Percentiles rank a stretch among this genome's conserved stretches.
Evolutionary conservation across 352 stramenopile species (phyloP).

Genomic region (Globisporangium acanthophoron): DNA sequence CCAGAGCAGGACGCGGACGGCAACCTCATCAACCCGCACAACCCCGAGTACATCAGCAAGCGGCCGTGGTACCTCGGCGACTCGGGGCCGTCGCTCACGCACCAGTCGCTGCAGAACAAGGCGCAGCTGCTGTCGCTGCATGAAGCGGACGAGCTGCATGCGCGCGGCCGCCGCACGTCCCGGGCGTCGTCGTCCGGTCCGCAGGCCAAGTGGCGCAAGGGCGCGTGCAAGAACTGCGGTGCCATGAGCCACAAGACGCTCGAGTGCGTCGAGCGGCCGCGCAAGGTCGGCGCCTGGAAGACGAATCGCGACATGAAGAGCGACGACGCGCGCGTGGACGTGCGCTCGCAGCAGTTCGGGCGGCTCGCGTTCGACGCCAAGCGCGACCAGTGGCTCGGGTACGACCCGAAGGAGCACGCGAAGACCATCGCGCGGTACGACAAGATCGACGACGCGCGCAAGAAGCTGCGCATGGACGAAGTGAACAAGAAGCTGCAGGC

Average conservation of each 20-base stretch:
- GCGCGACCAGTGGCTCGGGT: slow-evolving; percentile 96
- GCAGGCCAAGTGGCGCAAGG: slow-evolving; percentile 74
- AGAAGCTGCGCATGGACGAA: slow-evolving; percentile 75
- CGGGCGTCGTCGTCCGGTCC: too few species aligned
- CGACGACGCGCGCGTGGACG: slow-evolving; percentile 83
- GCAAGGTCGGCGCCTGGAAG: slow-evolving; percentile 91
- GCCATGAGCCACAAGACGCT: slow-evolving; percentile 89
- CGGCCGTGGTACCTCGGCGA: slow-evolving; percentile 98
- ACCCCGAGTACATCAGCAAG: slow-evolving; percentile 99
- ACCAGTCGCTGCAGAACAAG: slow-evolving; percentile 92
- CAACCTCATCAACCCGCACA: slow-evolving; percentile 99
- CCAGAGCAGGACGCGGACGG: slow-evolving; percentile 88
- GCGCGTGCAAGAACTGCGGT: slow-evolving; percentile 94
- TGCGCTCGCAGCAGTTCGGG: slow-evolving; percentile 85
- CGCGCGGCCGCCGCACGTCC: slow-evolving; percentile 27
- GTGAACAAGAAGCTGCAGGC: slow-evolving; percentile 65
- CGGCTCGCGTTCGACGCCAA: slow-evolving; percentile 98
- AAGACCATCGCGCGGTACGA: slow-evolving; percentile 78
- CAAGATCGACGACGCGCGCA: slow-evolving; percentile 74
- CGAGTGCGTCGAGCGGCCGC: slow-evolving; percentile 92
- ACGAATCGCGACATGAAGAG: slow-evolving; percentile 85
- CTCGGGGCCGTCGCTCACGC: slow-evolving; percentile 91
- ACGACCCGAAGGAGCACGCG: slow-evolving; percentile 77
- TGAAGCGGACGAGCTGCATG: slow-evolving; percentile 83
- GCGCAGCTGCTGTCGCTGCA: slow-evolving; percentile 88